A percentile compares a stretch with the other conserved stretches of the same genome.
Evolutionary conservation across 2,329 filamentous ascomycete species (phyloP).

Genomic region (Aspergillus calidoustus): DNA sequence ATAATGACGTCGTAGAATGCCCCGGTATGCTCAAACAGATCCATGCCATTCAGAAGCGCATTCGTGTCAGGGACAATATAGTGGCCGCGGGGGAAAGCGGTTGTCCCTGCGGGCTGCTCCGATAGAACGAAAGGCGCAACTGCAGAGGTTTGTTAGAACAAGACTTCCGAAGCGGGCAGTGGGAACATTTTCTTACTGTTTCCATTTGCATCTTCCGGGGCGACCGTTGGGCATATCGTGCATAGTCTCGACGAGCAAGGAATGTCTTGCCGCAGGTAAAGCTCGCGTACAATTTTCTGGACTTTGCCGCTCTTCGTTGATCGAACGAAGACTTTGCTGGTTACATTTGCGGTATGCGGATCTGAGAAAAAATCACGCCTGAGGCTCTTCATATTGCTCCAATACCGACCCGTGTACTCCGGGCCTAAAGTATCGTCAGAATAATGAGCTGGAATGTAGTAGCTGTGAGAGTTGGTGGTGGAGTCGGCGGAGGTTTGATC

Average conservation of each 20-base stretch:
- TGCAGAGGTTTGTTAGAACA: constrained; percentile 45
- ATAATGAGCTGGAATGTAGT: constrained; percentile 28
- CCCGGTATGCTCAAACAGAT: constrained; percentile 88
- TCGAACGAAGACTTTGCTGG: constrained; percentile 93
- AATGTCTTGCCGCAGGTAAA: constrained; percentile 95
- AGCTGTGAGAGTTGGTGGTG: constrained; percentile 20
- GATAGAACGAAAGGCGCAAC: constrained; percentile 85
- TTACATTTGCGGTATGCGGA: constrained; percentile 71
- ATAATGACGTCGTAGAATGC: constrained; percentile 98
- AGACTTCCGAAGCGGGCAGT: not conserved
- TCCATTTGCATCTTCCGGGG: constrained; percentile 78
- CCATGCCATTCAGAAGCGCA: constrained; percentile 92
- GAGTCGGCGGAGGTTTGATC: constrained; percentile 18
- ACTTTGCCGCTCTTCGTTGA: constrained; percentile 96
- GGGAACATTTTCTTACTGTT: constrained; percentile 59
- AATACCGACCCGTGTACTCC: constrained; percentile 18
- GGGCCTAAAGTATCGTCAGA: constrained; percentile 10
- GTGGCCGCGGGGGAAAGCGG: constrained; percentile 80
- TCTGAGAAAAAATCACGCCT: constrained; percentile 61
- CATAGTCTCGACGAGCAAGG: constrained; percentile 95
- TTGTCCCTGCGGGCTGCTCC: constrained; percentile 82
- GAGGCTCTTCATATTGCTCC: constrained; percentile 62
- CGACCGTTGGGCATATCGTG: constrained; percentile 71
- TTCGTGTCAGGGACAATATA: constrained; percentile 97
- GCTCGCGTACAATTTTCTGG: constrained; percentile 96